Evolutionary conservation across 805 yeast species (phyloP).

Genomic region (Sugiyamaella boreocaroliniensis): DNA sequence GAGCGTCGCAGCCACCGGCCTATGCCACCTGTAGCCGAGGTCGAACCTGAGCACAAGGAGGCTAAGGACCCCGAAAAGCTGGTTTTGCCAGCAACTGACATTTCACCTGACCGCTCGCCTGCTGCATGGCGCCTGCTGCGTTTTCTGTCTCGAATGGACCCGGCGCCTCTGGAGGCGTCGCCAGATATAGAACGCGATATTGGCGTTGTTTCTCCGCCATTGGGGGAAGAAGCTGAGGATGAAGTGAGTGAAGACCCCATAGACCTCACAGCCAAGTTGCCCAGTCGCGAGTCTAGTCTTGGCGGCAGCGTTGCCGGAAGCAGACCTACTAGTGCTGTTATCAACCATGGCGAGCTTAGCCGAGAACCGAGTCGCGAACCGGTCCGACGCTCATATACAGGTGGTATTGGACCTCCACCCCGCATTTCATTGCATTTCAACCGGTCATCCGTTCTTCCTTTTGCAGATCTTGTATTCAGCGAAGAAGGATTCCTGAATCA

Average conservation of each 20-base stretch:
- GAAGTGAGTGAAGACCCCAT: neutral
- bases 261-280: neutral
- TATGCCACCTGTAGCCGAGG: neutral
- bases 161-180: neutral
- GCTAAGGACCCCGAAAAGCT: neutral
- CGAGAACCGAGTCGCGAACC: neutral
- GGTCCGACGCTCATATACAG: neutral
- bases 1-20: neutral
- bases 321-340: neutral
- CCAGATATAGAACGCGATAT: neutral
- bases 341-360: neutral
- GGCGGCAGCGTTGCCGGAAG: neutral
- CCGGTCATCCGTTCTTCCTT: conserved; percentile 5
- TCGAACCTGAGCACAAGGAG: neutral
- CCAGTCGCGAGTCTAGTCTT: neutral
- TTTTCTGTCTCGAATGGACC: neutral
- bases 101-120: neutral
- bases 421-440: conserved; percentile 14
- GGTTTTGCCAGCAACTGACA: neutral
- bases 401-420: conserved; percentile 4
- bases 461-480: conserved; percentile 1
- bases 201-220: neutral
- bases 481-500: neutral
- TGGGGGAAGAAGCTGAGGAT: neutral
- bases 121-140: neutral